phyloP scores from a whole-genome alignment of 2,329 filamentous ascomycete genomes.

The Ceratocystis cacaofunesta region DNA sequence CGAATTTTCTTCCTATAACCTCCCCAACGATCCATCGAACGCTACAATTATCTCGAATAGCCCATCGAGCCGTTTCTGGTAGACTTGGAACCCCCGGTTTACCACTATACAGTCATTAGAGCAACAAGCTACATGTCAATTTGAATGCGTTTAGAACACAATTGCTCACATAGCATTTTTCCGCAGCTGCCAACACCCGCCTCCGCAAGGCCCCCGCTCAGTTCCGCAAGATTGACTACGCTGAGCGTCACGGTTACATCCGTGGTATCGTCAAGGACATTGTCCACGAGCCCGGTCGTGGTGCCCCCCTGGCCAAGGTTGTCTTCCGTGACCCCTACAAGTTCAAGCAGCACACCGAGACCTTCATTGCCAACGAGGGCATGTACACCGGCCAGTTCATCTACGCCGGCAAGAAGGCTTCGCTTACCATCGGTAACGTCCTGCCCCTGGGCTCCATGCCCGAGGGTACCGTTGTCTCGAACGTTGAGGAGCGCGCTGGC shows the following conservation, averaged over 20 bases:
- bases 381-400: constrained; percentile 99
- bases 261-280: constrained; percentile 97
- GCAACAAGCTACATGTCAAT: not conserved
- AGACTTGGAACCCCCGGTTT: not conserved
- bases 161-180: constrained; percentile 18
- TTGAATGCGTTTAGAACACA: constrained; percentile 13
- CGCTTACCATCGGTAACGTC: constrained; percentile 92
- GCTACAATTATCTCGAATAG: constrained; percentile 2
- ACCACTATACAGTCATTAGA: not conserved
- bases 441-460: constrained; percentile 87
- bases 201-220: constrained; percentile 75
- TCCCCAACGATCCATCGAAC: constrained; percentile 18
- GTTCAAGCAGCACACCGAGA: constrained; percentile 96
- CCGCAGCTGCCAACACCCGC: constrained; percentile 61
- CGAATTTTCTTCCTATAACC: constrained; percentile 22
- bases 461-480: constrained; percentile 97
- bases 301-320: constrained; percentile 93
- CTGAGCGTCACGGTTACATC: constrained; percentile 94
- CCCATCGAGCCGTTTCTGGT: not conserved
- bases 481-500: constrained; percentile 97
- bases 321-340: constrained; percentile 95
- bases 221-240: constrained; percentile 93
- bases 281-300: constrained; percentile 96
- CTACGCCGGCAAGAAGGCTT: constrained; percentile 98
- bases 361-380: constrained; percentile 99